phyloP scores from a whole-genome alignment of 2,329 filamentous ascomycete species.

The Apiospora rasikravindrae region DNA sequence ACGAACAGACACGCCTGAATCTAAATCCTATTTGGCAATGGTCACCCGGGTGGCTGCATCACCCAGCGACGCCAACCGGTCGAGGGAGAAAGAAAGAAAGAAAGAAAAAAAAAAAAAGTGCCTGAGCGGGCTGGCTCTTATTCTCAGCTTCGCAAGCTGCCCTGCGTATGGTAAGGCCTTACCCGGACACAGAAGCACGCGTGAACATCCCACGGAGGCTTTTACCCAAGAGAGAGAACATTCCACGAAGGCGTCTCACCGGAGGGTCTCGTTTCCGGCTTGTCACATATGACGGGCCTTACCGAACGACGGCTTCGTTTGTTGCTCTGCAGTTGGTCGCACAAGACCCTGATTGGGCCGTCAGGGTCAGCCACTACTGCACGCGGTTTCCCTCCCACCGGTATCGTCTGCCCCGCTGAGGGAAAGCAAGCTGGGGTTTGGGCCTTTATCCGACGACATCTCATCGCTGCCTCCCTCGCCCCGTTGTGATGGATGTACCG shows the following conservation, averaged over 20 bases:
- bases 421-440: not conserved
- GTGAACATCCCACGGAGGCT: not conserved
- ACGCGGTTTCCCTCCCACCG: conserved; percentile 4
- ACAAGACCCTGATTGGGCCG: not conserved
- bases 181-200: not conserved
- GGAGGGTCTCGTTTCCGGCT: not conserved
- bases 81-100: not conserved
- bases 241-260: conserved; percentile 4
- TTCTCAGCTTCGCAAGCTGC: not conserved
- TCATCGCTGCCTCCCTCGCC: not conserved
- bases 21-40: not conserved
- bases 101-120: too few relatives aligned
- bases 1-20: not conserved
- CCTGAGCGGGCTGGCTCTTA: not conserved
- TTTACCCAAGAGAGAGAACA: not conserved
- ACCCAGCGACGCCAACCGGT: not conserved
- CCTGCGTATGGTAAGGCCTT: not conserved
- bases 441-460: conserved; percentile 15
- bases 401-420: not conserved
- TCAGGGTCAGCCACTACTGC: not conserved
- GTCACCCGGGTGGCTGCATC: not conserved
- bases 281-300: conserved; percentile 10
- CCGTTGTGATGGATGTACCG: not conserved
- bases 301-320: not conserved
- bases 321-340: not conserved